Percentiles rank a stretch among this genome's conserved stretches.
Evolutionary conservation across 345 rosid species (phyloP).

Genomic region (Pseudoturritis turrita): DNA sequence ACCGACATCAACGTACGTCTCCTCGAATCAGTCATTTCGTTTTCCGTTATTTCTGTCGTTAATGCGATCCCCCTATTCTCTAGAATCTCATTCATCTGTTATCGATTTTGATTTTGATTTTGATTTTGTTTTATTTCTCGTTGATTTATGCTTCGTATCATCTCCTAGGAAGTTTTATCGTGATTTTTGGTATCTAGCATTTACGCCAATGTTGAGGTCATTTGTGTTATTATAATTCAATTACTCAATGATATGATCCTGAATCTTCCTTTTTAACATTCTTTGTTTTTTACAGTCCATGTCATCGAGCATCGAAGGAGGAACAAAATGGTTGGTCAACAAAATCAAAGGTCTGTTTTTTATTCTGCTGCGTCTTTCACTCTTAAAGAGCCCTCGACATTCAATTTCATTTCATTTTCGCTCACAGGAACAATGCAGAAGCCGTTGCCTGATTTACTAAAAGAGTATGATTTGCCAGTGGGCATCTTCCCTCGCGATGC

Average conservation of each 20-base stretch:
- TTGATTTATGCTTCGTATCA: too few relatives aligned
- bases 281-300: slow-evolving; percentile 43
- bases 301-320: slow-evolving; percentile 78
- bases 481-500: slow-evolving; percentile 96
- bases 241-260: too few relatives aligned
- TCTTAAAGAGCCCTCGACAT: neutral
- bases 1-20: slow-evolving; percentile 63
- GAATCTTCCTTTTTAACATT: neutral
- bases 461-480: slow-evolving; percentile 66
- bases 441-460: slow-evolving; percentile 80
- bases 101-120: neutral
- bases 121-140: neutral
- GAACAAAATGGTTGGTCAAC: slow-evolving; percentile 92
- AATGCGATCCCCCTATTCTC: too few relatives aligned
- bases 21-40: neutral
- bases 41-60: too few relatives aligned
- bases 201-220: neutral
- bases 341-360: slow-evolving; percentile 67
- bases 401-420: neutral
- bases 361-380: neutral
- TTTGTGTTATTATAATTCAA: neutral
- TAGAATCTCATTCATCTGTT: neutral
- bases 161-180: neutral
- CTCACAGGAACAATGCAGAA: slow-evolving; percentile 85
- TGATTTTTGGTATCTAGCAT: neutral